Evolutionary conservation across 1,284 basidiomycete species (phyloP).

Genomic region (Ustilago shanxiensis): DNA sequence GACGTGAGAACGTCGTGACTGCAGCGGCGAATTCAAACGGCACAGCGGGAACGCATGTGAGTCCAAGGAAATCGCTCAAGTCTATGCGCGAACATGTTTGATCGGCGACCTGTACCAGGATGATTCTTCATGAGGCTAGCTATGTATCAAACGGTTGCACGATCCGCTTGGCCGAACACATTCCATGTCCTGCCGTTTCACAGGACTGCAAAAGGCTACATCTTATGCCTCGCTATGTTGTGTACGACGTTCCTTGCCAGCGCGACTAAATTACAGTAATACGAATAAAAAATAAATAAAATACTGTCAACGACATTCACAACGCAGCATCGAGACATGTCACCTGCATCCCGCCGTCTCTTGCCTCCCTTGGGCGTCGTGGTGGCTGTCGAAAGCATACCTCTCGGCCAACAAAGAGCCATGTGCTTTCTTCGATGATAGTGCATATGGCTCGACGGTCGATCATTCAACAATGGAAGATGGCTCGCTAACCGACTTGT

Average conservation of each 20-base stretch:
- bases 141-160: background rate
- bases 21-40: background rate
- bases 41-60: background rate
- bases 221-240: background rate
- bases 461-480: background rate
- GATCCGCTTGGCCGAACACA: background rate
- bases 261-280: background rate
- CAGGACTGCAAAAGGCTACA: background rate
- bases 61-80: background rate
- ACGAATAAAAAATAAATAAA: background rate
- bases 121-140: background rate
- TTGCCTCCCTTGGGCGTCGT: background rate
- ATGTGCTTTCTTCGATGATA: background rate
- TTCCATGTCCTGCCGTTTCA: background rate
- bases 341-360: conserved; percentile 17
- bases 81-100: background rate
- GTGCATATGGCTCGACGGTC: background rate
- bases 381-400: conserved; percentile 5
- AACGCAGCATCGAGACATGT: conserved; percentile 32
- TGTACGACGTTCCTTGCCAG: conserved; percentile 11
- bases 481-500: background rate
- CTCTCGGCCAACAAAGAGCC: background rate
- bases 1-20: background rate
- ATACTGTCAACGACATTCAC: conserved; percentile 8
- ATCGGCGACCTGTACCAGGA: background rate